Conservation (phyloP, 2,329 filamentous ascomycete species). For the Botryotinia calthae region DNA sequence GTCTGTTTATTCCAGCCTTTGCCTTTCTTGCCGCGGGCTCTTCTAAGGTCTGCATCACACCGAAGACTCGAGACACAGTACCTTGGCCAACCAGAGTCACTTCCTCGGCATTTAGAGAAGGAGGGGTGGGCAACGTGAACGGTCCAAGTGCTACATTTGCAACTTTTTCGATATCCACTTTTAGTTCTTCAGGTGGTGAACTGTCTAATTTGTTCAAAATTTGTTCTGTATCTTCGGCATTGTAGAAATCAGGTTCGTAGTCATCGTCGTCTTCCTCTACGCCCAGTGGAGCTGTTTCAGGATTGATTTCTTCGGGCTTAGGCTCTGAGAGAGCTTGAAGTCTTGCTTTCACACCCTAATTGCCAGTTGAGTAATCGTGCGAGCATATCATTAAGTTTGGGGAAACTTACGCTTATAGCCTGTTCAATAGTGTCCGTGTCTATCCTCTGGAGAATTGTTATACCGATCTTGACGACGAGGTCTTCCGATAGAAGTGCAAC, state of each 20-base stretch:
- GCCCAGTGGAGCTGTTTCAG: slow-evolving; percentile 58
- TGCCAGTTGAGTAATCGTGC: slow-evolving; percentile 9
- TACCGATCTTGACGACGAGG: slow-evolving; percentile 76
- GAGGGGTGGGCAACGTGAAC: slow-evolving; percentile 77
- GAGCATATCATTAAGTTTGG: slow-evolving; percentile 16
- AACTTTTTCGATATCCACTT: slow-evolving; percentile 40
- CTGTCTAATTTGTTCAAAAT: slow-evolving; percentile 74
- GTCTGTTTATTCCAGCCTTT: slow-evolving; percentile 73
- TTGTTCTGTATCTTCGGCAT: slow-evolving; percentile 72
- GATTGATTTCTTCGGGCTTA: slow-evolving; percentile 44
- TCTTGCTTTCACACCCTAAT: slow-evolving; percentile 52
- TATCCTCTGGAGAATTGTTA: slow-evolving; percentile 71
- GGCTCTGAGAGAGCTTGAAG: slow-evolving; percentile 38
- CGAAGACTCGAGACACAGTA: slow-evolving; percentile 74
- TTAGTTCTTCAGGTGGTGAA: slow-evolving; percentile 56
- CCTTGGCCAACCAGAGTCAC: slow-evolving; percentile 71
- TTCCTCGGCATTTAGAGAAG: slow-evolving; percentile 67
- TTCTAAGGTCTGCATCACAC: slow-evolving; percentile 71
- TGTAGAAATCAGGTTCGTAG: slow-evolving; percentile 82
- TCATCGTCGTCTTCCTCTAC: slow-evolving; percentile 84
- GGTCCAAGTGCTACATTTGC: slow-evolving; percentile 58
- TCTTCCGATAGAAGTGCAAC: slow-evolving; percentile 74
- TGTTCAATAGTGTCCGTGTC: slow-evolving; percentile 66
- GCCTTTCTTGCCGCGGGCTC: slow-evolving; percentile 58
- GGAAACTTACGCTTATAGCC: slow-evolving; percentile 64